Percentiles rank a stretch among this genome's conserved stretches.
phyloP scores from a whole-genome alignment of 2,329 filamentous ascomycete genomes.

The Fonsecaea monophora region DNA sequence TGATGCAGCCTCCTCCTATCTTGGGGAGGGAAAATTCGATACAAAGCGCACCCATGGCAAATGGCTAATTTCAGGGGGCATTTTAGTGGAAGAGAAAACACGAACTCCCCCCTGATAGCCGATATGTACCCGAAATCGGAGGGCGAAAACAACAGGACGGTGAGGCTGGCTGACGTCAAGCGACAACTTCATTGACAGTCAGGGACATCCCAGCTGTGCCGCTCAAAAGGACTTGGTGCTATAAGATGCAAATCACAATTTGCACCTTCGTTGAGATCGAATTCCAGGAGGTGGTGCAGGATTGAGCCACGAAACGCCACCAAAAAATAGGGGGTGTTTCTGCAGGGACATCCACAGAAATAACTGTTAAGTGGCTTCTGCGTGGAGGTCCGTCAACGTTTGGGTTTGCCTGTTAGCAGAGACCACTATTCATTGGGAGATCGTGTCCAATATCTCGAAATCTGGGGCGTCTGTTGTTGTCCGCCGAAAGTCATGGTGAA shows the following conservation, averaged over 20 bases:
- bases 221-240: not conserved
- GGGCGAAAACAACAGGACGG: not conserved
- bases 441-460: not conserved
- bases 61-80: not conserved
- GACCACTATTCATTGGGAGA: not conserved
- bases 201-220: not conserved
- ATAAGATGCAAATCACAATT: not conserved
- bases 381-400: not conserved
- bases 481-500: not conserved
- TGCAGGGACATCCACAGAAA: not conserved
- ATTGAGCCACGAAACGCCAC: conserved; percentile 1
- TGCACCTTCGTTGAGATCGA: no score
- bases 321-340: not conserved
- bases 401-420: not conserved
- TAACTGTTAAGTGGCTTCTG: not conserved
- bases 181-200: not conserved
- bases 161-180: not conserved
- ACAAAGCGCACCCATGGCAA: not conserved
- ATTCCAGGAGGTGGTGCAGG: not conserved
- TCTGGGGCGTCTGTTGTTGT: not conserved
- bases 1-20: not conserved
- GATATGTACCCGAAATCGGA: not conserved
- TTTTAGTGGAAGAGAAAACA: not conserved
- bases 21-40: not conserved
- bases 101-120: not conserved